Evolutionary conservation across 257 asterid species (phyloP).

Genomic region (Nicotiana tabacum): DNA sequence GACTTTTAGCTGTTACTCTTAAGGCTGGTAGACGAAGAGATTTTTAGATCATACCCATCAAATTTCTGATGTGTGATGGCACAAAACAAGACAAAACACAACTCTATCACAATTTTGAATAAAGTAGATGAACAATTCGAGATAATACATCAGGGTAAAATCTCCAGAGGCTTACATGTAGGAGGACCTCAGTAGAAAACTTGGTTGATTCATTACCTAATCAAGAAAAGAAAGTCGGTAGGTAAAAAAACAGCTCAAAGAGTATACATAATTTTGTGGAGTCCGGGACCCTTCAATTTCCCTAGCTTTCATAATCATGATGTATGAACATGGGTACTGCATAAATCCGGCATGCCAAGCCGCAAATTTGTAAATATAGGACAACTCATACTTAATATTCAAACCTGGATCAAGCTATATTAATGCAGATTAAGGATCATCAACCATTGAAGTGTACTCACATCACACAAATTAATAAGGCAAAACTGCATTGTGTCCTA

Average conservation of each 20-base stretch:
- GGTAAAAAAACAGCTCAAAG: background rate
- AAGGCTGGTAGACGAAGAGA: background rate
- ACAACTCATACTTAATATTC: background rate
- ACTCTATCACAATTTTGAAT: background rate
- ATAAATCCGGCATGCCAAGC: background rate
- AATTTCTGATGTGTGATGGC: constrained; percentile 1
- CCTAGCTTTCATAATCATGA: background rate
- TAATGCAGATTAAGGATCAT: background rate
- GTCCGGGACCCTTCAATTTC: background rate
- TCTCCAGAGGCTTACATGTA: background rate
- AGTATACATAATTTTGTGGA: background rate
- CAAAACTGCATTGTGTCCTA: background rate
- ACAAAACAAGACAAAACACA: background rate
- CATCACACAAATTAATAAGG: background rate
- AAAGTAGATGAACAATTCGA: background rate
- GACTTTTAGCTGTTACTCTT: background rate
- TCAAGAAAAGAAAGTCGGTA: background rate
- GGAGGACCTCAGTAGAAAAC: background rate
- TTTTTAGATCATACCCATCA: background rate
- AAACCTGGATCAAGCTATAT: background rate
- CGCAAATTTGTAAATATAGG: background rate
- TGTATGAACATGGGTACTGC: background rate
- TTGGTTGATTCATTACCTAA: background rate
- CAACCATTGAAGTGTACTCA: background rate
- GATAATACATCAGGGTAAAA: background rate